phyloP scores from a whole-genome alignment of 495 filamentous ascomycete genomes.

The Neurospora sp. region DNA sequence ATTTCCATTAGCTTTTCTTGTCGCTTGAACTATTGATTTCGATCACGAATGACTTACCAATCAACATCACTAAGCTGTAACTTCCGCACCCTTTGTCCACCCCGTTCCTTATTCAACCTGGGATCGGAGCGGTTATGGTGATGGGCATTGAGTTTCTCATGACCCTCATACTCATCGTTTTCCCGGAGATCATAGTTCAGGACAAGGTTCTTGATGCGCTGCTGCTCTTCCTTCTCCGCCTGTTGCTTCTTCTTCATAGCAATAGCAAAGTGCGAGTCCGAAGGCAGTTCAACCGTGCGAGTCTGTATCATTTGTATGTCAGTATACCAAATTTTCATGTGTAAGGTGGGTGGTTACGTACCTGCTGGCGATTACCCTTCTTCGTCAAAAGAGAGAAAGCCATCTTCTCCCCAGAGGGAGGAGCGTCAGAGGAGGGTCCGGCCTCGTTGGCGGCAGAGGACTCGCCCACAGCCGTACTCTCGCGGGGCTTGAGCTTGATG shows the following conservation, averaged over 20 bases:
- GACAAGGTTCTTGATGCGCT: constrained; percentile 94
- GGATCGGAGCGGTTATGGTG: constrained; percentile 51
- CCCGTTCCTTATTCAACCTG: constrained; percentile 54
- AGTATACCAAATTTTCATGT: neutral
- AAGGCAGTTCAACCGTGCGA: constrained; percentile 85
- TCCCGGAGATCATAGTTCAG: constrained; percentile 88
- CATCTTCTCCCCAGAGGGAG: constrained; percentile 47
- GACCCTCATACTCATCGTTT: constrained; percentile 53
- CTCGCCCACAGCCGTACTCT: constrained; percentile 38
- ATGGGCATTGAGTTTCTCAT: constrained; percentile 38
- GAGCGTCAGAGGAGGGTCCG: neutral
- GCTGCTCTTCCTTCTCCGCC: constrained; percentile 90
- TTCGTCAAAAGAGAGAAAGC: constrained; percentile 94
- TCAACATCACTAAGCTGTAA: constrained; percentile 94
- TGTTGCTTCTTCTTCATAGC: constrained; percentile 93
- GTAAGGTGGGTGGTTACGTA: constrained; percentile 27
- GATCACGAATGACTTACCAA: constrained; percentile 53
- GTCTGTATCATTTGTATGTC: constrained; percentile 45
- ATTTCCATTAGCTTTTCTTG: neutral
- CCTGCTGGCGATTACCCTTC: constrained; percentile 91
- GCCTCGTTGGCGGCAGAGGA: constrained; percentile 16
- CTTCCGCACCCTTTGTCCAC: constrained; percentile 76
- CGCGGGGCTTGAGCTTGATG: constrained; percentile 64
- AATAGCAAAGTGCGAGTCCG: constrained; percentile 87
- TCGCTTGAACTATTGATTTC: neutral